Evolutionary conservation across 2,329 filamentous ascomycete species (phyloP), one percentile per base, ranked within the genome.

Genomic region (Aureobasidium sp.): DNA sequence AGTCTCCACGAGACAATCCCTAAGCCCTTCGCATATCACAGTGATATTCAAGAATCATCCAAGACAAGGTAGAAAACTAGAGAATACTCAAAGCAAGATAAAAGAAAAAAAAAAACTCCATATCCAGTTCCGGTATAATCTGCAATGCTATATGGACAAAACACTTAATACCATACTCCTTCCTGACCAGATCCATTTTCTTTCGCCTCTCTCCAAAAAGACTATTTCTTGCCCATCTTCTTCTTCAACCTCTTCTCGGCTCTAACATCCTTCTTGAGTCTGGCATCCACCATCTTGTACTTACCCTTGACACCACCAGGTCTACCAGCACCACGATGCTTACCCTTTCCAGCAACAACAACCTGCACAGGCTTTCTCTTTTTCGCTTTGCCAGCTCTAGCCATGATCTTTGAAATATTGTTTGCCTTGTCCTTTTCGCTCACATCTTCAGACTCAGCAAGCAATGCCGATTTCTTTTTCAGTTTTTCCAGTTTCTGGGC

Each of bases 351-450:
- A 17, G 94, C 94, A 65, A 97, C 92, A 37, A 99, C 91, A 48
- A 99, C 83, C 76, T 89, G 94, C 65, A 95, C 87, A 64, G 89
- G 84, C 67, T 87, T 83, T 76, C 87, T 89, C 29, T 89, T 89
- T 81, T 92, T 96, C 83, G 92, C 93, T 66, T 90, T 91, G 58
- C 83, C 82, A 9, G 91, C 91, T 74, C 87, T 89, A 70, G 85
- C 84, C 78, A 97, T 87, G 72, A 99, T 75, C 74, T 87, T 90
- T 29, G 84, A 77, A 70, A 99, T 97, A 64, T 83, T 88, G 66
- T 87, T 84, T 2, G 92, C 90, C 82, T 99, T 99, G 75, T 99
- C 95, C 77, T 91, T 91, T 80, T 99, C 94, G 15, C 89, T 96
- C 81, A 97, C 85, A 56, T 89, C 89, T 74, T 97, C 93, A 68